phyloP scores from a whole-genome alignment of 345 rosid species.

The Draba incana region DNA sequence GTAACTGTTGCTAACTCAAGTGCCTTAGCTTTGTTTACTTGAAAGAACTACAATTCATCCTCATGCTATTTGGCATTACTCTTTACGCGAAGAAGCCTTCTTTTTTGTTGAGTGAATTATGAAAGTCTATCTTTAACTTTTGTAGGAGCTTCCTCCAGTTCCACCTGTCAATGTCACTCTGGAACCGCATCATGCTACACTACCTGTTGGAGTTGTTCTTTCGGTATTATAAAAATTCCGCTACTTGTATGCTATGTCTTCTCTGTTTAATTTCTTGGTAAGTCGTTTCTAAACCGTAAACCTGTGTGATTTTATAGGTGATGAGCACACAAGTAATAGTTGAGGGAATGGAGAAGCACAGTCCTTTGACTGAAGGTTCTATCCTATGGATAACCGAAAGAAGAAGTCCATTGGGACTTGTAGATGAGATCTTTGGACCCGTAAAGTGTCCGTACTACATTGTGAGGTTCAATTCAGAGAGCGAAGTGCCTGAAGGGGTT shows the following conservation, averaged over 20 bases:
- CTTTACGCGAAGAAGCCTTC: too few relatives aligned
- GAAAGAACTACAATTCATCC: neutral
- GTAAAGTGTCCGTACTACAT: constrained; percentile 82
- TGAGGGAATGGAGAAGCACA: constrained; percentile 79
- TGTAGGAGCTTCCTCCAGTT: constrained; percentile 83
- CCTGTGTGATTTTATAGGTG: constrained; percentile 48
- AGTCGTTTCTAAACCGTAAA: constrained; percentile 16
- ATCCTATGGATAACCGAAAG: constrained; percentile 78
- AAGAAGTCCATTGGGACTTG: constrained; percentile 67
- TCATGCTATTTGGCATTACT: too few relatives aligned
- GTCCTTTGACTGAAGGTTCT: constrained; percentile 85
- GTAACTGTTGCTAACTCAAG: neutral
- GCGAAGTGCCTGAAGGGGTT: constrained; percentile 71
- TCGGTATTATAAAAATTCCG: constrained; percentile 51
- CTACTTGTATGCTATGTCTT: constrained; percentile 22
- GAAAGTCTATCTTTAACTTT: neutral
- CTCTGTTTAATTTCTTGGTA: constrained; percentile 20
- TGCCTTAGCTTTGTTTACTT: neutral
- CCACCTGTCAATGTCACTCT: constrained; percentile 64
- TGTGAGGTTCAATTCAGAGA: constrained; percentile 89
- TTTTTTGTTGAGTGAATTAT: too few relatives aligned
- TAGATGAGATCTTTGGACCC: constrained; percentile 97
- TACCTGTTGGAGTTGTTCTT: constrained; percentile 81
- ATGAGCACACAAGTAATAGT: constrained; percentile 78
- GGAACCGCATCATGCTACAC: constrained; percentile 65